phyloP scores from a whole-genome alignment of 345 rosid genomes.

The Diplotaxis tenuifolia region DNA sequence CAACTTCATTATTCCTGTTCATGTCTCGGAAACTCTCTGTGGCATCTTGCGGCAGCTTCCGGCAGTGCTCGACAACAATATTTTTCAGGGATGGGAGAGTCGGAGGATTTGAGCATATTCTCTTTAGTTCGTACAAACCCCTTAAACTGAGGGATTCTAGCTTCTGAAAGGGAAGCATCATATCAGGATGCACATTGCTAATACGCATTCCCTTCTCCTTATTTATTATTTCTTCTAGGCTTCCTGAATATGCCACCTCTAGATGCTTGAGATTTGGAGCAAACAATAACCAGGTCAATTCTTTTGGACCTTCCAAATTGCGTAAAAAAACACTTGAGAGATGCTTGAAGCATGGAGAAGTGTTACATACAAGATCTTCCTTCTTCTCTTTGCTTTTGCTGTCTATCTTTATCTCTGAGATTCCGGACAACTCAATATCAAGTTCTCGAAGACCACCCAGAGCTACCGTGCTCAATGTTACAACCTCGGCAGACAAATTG shows the following conservation, averaged over 20 bases:
- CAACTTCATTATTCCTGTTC: background rate
- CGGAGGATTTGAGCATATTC: background rate
- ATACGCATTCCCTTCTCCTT: background rate
- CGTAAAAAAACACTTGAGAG: background rate
- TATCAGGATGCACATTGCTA: background rate
- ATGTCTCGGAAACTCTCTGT: background rate
- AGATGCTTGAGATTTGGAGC: background rate
- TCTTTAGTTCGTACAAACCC: background rate
- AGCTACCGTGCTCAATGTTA: background rate
- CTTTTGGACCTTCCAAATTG: background rate
- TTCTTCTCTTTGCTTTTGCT: background rate
- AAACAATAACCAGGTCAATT: background rate
- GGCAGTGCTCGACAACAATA: background rate
- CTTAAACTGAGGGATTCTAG: background rate
- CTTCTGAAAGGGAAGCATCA: background rate
- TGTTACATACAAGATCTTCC: background rate
- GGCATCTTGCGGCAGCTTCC: background rate
- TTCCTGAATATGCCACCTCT: background rate
- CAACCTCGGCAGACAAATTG: background rate
- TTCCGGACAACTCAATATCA: background rate
- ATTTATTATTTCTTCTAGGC: background rate
- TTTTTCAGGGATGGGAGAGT: background rate
- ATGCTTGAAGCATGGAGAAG: background rate
- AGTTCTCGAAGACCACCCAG: background rate
- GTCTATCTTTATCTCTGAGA: background rate